A percentile compares a stretch with the other conserved stretches of the same genome.
Evolutionary conservation across 2,329 filamentous ascomycete genomes (phyloP).

Genomic region (Cordyceps militaris): DNA sequence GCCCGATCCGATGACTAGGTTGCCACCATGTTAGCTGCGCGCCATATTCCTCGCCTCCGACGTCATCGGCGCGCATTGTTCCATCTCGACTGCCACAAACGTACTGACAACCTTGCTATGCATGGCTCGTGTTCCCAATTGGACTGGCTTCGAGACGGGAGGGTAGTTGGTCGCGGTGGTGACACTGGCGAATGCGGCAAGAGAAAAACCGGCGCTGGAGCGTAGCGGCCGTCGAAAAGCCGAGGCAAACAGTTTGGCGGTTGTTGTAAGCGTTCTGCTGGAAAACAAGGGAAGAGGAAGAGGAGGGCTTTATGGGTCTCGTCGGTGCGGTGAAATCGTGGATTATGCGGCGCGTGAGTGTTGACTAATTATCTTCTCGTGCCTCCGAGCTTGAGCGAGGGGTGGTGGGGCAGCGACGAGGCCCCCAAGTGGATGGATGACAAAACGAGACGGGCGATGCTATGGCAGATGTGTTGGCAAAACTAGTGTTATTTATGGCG

Average conservation of each 20-base stretch:
- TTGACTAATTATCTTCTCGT: constrained; percentile 11
- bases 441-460: no score
- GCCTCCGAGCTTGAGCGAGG: constrained; percentile 8
- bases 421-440: neutral
- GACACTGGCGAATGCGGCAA: constrained; percentile 58
- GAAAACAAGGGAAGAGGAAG: neutral
- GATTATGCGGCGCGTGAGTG: constrained; percentile 1
- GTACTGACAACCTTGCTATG: constrained; percentile 87
- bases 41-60: neutral
- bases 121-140: constrained; percentile 56
- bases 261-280: constrained; percentile 21
- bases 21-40: neutral
- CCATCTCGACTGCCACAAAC: constrained; percentile 29
- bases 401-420: constrained; percentile 6
- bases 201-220: constrained; percentile 66
- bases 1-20: constrained; percentile 76
- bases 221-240: constrained; percentile 68
- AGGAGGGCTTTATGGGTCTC: constrained; percentile 9
- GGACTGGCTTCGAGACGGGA: constrained; percentile 13
- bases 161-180: constrained; percentile 24
- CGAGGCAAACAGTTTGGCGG: constrained; percentile 90
- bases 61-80: neutral
- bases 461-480: no score
- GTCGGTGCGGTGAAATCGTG: constrained; percentile 2
- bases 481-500: no score